Conservation (phyloP, 768 basidiomycete species). For the Phanerochaete carnosa region DNA sequence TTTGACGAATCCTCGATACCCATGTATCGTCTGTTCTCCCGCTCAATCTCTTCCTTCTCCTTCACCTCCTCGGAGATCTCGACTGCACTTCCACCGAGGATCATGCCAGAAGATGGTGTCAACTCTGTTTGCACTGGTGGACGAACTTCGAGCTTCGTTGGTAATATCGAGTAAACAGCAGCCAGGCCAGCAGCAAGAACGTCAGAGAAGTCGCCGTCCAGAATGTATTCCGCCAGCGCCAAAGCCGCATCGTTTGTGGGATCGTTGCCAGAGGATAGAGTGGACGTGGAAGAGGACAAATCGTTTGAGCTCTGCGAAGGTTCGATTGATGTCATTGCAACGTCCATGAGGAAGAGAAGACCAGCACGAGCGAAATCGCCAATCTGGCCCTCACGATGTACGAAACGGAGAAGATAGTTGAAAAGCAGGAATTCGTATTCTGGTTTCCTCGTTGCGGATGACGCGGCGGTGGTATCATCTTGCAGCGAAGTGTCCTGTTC, state of each 20-base stretch:
- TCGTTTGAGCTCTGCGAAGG: conserved; percentile 37
- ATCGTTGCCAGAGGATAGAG: conserved; percentile 35
- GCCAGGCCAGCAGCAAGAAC: conserved; percentile 91
- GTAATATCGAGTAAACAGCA: conserved; percentile 85
- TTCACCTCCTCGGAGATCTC: conserved; percentile 50
- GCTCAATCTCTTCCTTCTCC: conserved; percentile 44
- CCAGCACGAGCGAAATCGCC: conserved; percentile 94
- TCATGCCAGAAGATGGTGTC: conserved; percentile 54
- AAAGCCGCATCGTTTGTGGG: conserved; percentile 83
- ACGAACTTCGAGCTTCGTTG: conserved; percentile 37
- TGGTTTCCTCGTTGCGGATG: conserved; percentile 52
- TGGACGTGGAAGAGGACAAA: conserved; percentile 23
- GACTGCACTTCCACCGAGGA: conserved; percentile 61
- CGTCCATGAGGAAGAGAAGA: conserved; percentile 90
- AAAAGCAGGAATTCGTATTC: conserved; percentile 96
- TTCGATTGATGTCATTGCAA: conserved; percentile 84
- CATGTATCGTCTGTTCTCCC: conserved; percentile 50
- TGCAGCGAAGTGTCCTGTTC: conserved; percentile 56
- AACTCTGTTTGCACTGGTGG: conserved; percentile 22
- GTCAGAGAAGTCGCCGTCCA: conserved; percentile 98
- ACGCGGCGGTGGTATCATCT: conserved; percentile 42
- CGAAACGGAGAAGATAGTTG: conserved; percentile 92
- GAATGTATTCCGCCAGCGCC: conserved; percentile 87
- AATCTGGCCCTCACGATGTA: conserved; percentile 90
- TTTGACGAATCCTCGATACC: conserved; percentile 78